Evolutionary conservation across 352 stramenopile species (phyloP).

Genomic region (Saprolegnia parasitica): DNA sequence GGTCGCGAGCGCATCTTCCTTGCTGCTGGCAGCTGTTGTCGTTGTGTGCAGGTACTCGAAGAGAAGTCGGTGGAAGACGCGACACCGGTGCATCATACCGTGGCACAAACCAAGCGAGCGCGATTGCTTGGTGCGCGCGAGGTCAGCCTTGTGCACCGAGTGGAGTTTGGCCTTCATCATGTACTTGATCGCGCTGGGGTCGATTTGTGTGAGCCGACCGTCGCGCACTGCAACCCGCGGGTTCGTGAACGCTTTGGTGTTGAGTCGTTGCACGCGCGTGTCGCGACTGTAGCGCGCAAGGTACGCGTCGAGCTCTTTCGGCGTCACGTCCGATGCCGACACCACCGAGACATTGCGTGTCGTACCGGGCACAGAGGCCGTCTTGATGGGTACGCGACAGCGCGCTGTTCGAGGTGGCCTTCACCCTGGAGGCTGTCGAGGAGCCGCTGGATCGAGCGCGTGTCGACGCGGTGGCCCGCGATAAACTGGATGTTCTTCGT

Average conservation of each 20-base stretch:
- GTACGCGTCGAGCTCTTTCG: background rate
- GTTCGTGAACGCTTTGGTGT: conserved; percentile 20
- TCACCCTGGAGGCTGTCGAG: background rate
- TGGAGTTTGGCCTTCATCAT: conserved; percentile 4
- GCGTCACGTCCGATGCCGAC: background rate
- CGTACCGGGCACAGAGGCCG: conserved; percentile 3
- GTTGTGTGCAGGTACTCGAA: conserved; percentile 17
- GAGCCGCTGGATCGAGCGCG: conserved; percentile 20
- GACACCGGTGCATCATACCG: conserved; percentile 19
- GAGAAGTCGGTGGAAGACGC: conserved; percentile 8
- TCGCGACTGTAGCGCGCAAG: conserved; percentile 5
- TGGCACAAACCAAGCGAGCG: conserved; percentile 16
- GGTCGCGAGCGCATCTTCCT: background rate
- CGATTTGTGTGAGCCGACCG: background rate
- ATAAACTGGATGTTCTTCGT: background rate
- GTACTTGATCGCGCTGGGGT: conserved; percentile 16
- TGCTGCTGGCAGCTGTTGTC: background rate
- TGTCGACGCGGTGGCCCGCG: conserved; percentile 18
- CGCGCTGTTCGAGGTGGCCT: background rate
- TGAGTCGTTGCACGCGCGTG: conserved; percentile 17
- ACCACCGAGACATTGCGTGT: background rate
- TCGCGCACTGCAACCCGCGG: background rate
- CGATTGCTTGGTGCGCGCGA: conserved; percentile 5
- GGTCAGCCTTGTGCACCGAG: background rate
- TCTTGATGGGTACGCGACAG: conserved; percentile 12